Evolutionary conservation across 805 yeast species (phyloP), one percentile per base, ranked within the genome.

Genomic region (Saturnispora gosingensis): DNA sequence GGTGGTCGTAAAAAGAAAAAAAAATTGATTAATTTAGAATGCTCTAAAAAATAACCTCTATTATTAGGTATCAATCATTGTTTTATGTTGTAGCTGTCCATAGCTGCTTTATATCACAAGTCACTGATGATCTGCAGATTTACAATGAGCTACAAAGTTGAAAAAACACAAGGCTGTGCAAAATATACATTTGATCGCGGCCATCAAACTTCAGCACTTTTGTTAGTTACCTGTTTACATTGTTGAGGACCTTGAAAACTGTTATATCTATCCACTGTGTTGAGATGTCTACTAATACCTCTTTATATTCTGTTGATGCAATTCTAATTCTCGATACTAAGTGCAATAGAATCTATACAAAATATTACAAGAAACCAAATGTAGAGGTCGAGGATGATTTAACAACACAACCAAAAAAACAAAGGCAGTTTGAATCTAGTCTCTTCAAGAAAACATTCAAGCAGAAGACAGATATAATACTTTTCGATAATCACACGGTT

Each of bases 301-400:
- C 95, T 8, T 75, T 93, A 53, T 90, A 91, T 72, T 75, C 97
- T 7, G 82, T 91, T 48, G 77, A 85, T 39, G 93, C 97, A 4
- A 74, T 85, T 43, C 69, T 91, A 58, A 78, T 93, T 58, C 77
- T 93, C 58, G 97, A 90, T 67, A 78, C 73, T 59, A 84, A 83
- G 51, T 96, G 96, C 15, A 76, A 81, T 51, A 74, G 98, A 59
- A 70, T 93, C 40, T 85, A 78, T 62, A 83, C 96, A 56, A 90
- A 90, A 64, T 93, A 91, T 74, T 91, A 84, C 72, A 72, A 74
- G 48, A 79, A 84, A 10, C 85, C 88, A 39, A 82, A 82, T 57
- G 67, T 61, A 39, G 59, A 61, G 25, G 62, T 65, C 5, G 68
- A 68, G 25, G 66, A 60, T 62, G 71, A 61, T 55, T 49, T 59